phyloP scores from a whole-genome alignment of 495 filamentous ascomycete species.

The Penicillium samsonianum region DNA sequence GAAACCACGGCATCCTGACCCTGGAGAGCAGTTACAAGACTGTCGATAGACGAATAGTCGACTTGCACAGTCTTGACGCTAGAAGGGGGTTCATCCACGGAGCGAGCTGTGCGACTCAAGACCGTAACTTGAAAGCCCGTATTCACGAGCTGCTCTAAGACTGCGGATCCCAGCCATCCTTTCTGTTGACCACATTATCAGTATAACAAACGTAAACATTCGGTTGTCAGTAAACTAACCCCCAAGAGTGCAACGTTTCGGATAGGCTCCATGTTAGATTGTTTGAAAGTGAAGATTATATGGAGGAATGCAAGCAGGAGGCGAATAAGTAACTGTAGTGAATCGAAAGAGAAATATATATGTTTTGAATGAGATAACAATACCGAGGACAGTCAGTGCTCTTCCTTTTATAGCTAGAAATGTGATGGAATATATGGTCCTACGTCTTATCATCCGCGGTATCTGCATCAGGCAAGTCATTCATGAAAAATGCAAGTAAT shows the following conservation, averaged over 20 bases:
- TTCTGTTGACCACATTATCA: not conserved
- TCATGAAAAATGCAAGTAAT: not conserved
- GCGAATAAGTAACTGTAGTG: too few relatives aligned
- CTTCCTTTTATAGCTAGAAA: not conserved
- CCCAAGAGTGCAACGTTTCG: not conserved
- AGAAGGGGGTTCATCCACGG: not conserved
- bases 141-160: not conserved
- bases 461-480: not conserved
- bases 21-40: conserved; percentile 28
- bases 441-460: not conserved
- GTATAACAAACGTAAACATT: not conserved
- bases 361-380: not conserved
- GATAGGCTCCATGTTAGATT: not conserved
- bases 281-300: not conserved
- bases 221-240: not conserved
- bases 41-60: conserved; percentile 26
- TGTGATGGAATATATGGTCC: not conserved
- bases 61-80: conserved; percentile 12
- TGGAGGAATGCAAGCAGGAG: too few relatives aligned
- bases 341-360: not conserved
- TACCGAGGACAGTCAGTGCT: not conserved
- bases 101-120: not conserved
- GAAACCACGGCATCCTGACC: conserved; percentile 44
- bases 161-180: not conserved
- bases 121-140: not conserved